These are phyloP conservation scores for Boletus edulis DNA, from an alignment of 768 basidiomycete genomes.

Conservation along the genomic window DNA sequence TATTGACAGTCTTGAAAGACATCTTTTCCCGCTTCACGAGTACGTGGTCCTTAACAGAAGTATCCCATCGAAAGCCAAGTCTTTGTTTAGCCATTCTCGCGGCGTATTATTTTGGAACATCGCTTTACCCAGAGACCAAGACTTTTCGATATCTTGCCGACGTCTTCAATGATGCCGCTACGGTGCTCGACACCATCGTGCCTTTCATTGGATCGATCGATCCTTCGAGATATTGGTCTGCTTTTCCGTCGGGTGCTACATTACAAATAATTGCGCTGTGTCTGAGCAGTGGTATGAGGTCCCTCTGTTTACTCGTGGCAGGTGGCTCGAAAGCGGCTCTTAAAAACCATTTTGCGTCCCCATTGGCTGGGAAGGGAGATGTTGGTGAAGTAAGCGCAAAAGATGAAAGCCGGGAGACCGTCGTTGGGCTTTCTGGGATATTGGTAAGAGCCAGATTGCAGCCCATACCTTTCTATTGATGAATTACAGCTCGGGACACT, in stretches of 20 bases:
- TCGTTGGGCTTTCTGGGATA: constrained; percentile 65
- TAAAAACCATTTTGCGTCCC: constrained; percentile 61
- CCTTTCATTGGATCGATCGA: constrained; percentile 44
- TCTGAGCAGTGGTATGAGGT: constrained; percentile 54
- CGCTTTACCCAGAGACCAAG: constrained; percentile 68
- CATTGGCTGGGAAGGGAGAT: constrained; percentile 51
- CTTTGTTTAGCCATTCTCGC: constrained; percentile 53
- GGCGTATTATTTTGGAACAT: constrained; percentile 61
- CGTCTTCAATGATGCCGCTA: constrained; percentile 59
- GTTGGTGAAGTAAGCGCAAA: constrained; percentile 73
- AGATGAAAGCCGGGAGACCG: constrained; percentile 69
- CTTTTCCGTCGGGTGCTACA: constrained; percentile 24
- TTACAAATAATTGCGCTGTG: constrained; percentile 52
- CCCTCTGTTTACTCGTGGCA: constrained; percentile 62
- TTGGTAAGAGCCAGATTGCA: constrained; percentile 41
- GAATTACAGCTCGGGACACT: constrained; percentile 51
- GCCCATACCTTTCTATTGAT: not conserved
- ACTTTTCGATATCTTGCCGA: constrained; percentile 67
- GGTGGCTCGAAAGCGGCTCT: constrained; percentile 71
- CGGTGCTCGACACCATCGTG: constrained; percentile 58
- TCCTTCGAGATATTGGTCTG: constrained; percentile 33
- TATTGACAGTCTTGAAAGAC: constrained; percentile 66
- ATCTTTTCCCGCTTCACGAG: constrained; percentile 62
- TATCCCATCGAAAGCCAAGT: not conserved
- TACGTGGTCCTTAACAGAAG: constrained; percentile 27